Conservation (phyloP, 176 grass and related monocot genomes). For the Bothriochloa decipiens region DNA sequence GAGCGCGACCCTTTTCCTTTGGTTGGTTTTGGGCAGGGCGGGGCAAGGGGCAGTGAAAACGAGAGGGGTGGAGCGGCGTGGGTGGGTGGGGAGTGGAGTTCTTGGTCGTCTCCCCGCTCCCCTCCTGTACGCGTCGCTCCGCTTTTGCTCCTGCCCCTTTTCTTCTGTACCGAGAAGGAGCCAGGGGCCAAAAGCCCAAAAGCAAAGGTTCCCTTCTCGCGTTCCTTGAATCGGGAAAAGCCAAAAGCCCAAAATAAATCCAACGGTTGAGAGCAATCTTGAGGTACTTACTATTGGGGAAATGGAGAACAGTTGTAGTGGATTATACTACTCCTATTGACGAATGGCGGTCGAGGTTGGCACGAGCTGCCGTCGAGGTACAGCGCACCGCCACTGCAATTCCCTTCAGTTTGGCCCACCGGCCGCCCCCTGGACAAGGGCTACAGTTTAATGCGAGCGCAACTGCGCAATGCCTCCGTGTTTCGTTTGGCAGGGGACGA, state of each 20-base stretch:
- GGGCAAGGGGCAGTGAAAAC: conserved; percentile 33
- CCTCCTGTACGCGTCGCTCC: background rate
- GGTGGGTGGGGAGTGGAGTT: conserved; percentile 53
- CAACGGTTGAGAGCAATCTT: background rate
- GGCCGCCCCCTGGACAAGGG: background rate
- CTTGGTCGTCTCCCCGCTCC: conserved; percentile 11
- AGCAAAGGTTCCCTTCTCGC: conserved; percentile 1
- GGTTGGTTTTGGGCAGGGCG: background rate
- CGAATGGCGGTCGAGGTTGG: background rate
- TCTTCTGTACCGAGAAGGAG: conserved; percentile 32
- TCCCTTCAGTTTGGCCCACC: conserved; percentile 25
- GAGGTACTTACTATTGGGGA: too few relatives aligned
- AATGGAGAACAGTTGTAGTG: too few relatives aligned
- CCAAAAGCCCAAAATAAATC: too few relatives aligned
- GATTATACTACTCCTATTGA: background rate
- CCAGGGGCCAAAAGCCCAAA: too few relatives aligned
- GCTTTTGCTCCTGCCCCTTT: conserved; percentile 30
- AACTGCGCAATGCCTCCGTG: background rate
- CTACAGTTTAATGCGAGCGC: background rate
- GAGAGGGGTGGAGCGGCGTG: conserved; percentile 43
- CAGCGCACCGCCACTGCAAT: conserved; percentile 3
- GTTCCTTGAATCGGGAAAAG: conserved; percentile 17
- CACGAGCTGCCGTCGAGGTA: conserved; percentile 27
- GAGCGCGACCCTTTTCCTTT: background rate
- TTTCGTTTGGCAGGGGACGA: background rate